Conservation (phyloP, 1,284 basidiomycete species). For the Puccinia polysora region DNA sequence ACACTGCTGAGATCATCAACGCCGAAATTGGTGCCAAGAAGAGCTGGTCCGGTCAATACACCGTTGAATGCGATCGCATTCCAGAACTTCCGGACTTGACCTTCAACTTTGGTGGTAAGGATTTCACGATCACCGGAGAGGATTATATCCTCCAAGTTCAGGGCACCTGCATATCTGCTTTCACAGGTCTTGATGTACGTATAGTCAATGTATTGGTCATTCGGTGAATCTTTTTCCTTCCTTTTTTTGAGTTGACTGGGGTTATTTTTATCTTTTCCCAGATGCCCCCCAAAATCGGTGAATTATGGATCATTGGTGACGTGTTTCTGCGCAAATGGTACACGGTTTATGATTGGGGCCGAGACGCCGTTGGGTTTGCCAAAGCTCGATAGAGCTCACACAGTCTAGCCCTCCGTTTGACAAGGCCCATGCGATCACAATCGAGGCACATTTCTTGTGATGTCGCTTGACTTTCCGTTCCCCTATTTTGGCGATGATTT, state of each 20-base stretch:
- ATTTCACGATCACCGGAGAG: constrained; percentile 70
- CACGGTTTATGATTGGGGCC: constrained; percentile 85
- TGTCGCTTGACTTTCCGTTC: too few species aligned
- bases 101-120: constrained; percentile 74
- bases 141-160: constrained; percentile 86
- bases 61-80: constrained; percentile 81
- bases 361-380: constrained; percentile 81
- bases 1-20: constrained; percentile 97
- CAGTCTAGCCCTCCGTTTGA: too few species aligned
- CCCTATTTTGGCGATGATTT: too few species aligned
- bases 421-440: too few species aligned
- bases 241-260: neutral
- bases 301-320: constrained; percentile 87
- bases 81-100: constrained; percentile 76
- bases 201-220: neutral
- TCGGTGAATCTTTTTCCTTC: neutral
- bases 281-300: constrained; percentile 74
- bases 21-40: constrained; percentile 80
- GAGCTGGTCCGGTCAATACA: constrained; percentile 91
- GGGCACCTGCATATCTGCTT: constrained; percentile 89
- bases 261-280: neutral
- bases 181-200: constrained; percentile 75
- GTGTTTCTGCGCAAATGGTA: constrained; percentile 72
- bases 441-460: too few species aligned
- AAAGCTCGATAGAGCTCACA: constrained; percentile 52